phyloP scores from a whole-genome alignment of 108 stramenopile species.

The Cyclotella sp. region DNA sequence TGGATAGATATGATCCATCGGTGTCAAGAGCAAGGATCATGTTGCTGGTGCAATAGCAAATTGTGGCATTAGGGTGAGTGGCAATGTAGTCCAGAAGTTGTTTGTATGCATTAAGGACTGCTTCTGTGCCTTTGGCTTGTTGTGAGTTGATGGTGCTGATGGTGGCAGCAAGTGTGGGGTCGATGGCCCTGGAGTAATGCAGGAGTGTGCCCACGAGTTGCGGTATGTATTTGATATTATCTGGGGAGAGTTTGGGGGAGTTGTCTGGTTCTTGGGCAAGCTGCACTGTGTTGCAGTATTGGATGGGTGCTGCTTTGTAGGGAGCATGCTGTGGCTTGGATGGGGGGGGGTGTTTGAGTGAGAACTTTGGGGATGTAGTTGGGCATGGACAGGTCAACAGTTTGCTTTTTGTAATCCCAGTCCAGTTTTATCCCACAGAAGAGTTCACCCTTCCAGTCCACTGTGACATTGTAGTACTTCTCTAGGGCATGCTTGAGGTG shows the following conservation, averaged over 20 bases:
- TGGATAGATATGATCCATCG: too few species aligned
- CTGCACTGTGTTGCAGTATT: not conserved
- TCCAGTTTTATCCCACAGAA: slow-evolving; percentile 15
- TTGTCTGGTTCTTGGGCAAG: not conserved
- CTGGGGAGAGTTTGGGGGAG: not conserved
- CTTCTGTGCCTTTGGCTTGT: slow-evolving; percentile 11
- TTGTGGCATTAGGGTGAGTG: slow-evolving; percentile 10
- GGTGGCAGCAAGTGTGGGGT: not conserved
- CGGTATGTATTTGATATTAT: slow-evolving; percentile 5
- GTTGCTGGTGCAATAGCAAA: too few species aligned
- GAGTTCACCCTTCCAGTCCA: slow-evolving; percentile 1
- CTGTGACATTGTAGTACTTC: slow-evolving; percentile 15
- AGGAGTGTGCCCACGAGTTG: slow-evolving; percentile 26
- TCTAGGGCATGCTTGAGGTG: slow-evolving; percentile 5
- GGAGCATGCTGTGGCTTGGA: slow-evolving; percentile 11
- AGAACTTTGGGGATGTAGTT: slow-evolving; percentile 9
- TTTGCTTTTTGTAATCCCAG: slow-evolving; percentile 14
- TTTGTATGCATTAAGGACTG: slow-evolving; percentile 7
- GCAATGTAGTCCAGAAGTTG: slow-evolving; percentile 8
- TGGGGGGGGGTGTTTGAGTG: not conserved
- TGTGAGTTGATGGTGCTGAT: not conserved
- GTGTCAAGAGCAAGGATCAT: too few species aligned
- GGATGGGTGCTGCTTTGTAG: not conserved
- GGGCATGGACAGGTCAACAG: slow-evolving; percentile 14
- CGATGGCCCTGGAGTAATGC: slow-evolving; percentile 16